These are phyloP conservation scores for Syzygium aromaticum DNA, from an alignment of 345 rosid genomes.

Conservation along the genomic window DNA sequence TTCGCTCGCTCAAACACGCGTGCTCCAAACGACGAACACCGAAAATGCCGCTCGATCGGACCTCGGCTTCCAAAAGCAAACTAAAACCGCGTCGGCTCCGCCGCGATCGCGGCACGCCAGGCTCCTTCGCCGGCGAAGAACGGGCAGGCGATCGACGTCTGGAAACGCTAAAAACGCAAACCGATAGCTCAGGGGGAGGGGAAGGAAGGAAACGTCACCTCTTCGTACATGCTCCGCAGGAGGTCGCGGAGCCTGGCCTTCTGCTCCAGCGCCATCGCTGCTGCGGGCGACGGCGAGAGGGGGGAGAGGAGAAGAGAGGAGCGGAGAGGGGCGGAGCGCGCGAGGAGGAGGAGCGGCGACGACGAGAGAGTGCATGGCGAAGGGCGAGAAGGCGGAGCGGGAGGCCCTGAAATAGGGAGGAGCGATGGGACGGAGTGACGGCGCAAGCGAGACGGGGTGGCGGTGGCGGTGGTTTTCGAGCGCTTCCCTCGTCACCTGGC, in stretches of 20 bases:
- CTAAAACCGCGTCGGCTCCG: not conserved
- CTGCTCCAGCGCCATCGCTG: not conserved
- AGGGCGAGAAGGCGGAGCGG: not conserved
- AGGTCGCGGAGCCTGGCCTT: not conserved
- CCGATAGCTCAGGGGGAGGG: not conserved
- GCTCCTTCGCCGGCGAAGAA: not conserved
- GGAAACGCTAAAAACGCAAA: not conserved
- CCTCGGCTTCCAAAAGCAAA: not conserved
- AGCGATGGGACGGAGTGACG: not conserved
- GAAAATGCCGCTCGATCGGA: not conserved
- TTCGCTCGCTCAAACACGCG: not conserved
- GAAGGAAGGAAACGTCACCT: not conserved
- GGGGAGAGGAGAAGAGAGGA: not conserved
- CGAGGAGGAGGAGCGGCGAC: no score
- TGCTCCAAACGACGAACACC: not conserved
- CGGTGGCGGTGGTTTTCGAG: not conserved
- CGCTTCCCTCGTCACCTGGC: not conserved
- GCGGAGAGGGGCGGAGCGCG: not conserved
- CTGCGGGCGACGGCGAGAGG: not conserved
- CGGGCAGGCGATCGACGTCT: not conserved
- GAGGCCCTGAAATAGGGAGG: not conserved
- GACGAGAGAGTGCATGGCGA: not conserved
- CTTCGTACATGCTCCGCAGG: slow-evolving; percentile 2
- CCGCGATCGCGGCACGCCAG: not conserved
- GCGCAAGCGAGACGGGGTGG: not conserved